Conservation (phyloP, 1,139 yeast species). For the Scheffersomyces titani region DNA sequence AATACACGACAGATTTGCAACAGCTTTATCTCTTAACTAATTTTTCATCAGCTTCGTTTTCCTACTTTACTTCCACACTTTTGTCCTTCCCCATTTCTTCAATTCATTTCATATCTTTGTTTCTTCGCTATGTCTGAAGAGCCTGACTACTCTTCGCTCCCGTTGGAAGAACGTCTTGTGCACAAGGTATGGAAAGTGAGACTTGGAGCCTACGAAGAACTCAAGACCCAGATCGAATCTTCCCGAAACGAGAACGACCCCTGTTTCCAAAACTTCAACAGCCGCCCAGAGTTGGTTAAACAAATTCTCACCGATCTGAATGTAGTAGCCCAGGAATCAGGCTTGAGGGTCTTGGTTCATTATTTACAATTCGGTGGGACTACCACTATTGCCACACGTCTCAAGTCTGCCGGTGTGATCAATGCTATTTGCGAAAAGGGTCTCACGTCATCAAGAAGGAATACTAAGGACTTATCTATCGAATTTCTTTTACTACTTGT, state of each 20-base stretch:
- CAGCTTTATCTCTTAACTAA: background rate
- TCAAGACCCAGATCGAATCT: conserved; percentile 51
- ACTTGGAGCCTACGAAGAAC: conserved; percentile 73
- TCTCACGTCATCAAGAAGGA: conserved; percentile 70
- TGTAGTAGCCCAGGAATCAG: conserved; percentile 92
- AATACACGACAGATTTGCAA: background rate
- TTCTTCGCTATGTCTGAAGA: conserved; percentile 32
- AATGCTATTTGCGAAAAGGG: conserved; percentile 78
- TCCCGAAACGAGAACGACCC: conserved; percentile 59
- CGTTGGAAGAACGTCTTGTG: conserved; percentile 63
- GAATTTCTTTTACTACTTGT: conserved; percentile 65
- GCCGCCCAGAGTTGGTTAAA: conserved; percentile 50
- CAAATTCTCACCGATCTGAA: conserved; percentile 72
- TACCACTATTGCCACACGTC: conserved; percentile 27
- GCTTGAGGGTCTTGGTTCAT: conserved; percentile 57
- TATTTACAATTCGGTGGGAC: conserved; percentile 63
- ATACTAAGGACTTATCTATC: conserved; percentile 66
- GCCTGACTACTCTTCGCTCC: conserved; percentile 63
- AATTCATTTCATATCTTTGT: background rate
- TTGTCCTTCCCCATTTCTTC: background rate
- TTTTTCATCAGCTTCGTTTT: background rate
- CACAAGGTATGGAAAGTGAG: conserved; percentile 95
- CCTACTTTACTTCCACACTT: background rate
- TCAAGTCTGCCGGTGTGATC: conserved; percentile 47
- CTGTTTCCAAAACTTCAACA: conserved; percentile 53